These are phyloP conservation scores for Populus hybrid DNA, from an alignment of 441 rosid genomes.

Conservation along the genomic window DNA sequence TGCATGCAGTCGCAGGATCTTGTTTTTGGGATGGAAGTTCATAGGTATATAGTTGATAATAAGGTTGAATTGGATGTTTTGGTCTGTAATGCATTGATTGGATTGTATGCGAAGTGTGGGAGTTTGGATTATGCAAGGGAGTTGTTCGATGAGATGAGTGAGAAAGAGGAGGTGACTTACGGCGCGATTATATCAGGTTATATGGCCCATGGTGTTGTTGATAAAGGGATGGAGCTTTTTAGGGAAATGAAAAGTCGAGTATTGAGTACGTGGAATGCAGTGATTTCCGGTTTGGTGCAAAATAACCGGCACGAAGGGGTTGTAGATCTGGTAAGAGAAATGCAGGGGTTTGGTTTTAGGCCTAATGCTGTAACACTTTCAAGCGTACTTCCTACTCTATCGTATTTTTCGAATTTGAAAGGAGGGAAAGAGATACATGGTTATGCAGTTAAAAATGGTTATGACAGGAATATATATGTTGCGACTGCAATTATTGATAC, in stretches of 20 bases:
- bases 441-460: slow-evolving; percentile 54
- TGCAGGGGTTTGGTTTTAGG: slow-evolving; percentile 48
- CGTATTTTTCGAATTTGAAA: slow-evolving; percentile 54
- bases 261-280: slow-evolving; percentile 70
- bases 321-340: slow-evolving; percentile 50
- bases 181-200: slow-evolving; percentile 66
- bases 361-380: slow-evolving; percentile 71
- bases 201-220: slow-evolving; percentile 71
- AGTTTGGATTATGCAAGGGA: slow-evolving; percentile 70
- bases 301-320: slow-evolving; percentile 49
- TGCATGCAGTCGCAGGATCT: slow-evolving; percentile 78
- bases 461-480: slow-evolving; percentile 51
- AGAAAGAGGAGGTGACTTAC: slow-evolving; percentile 66
- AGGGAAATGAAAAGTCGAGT: slow-evolving; percentile 41
- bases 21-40: slow-evolving; percentile 69
- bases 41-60: slow-evolving; percentile 41
- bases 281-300: slow-evolving; percentile 80
- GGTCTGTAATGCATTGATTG: slow-evolving; percentile 64
- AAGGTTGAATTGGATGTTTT: slow-evolving; percentile 50
- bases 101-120: slow-evolving; percentile 80
- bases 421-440: slow-evolving; percentile 75
- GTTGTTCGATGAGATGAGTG: slow-evolving; percentile 66
- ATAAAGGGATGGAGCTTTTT: slow-evolving; percentile 53
- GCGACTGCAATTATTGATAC: slow-evolving; percentile 65
- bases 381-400: slow-evolving; percentile 57